These are phyloP conservation scores for Tanacetum coccineum DNA, from an alignment of 129 eudicot species.

Conservation along the genomic window DNA sequence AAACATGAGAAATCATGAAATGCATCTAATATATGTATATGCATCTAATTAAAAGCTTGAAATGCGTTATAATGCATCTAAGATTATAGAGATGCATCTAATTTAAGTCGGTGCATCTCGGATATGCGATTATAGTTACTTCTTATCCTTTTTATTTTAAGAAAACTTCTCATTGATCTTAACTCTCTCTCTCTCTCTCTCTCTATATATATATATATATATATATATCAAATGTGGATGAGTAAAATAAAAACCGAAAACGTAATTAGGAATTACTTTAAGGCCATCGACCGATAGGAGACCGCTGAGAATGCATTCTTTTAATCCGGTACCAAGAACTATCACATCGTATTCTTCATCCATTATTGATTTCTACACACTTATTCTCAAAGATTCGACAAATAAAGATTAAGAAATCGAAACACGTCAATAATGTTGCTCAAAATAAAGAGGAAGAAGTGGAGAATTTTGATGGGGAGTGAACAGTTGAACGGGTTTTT, in stretches of 20 bases:
- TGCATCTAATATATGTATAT: too few relatives aligned
- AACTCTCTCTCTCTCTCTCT: too few relatives aligned
- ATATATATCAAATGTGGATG: neutral
- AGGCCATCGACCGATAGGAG: conserved; percentile 83
- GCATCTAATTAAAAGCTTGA: too few relatives aligned
- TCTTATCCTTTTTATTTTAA: too few relatives aligned
- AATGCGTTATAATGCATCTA: too few relatives aligned
- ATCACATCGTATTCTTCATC: conserved; percentile 79
- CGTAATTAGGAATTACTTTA: conserved; percentile 34
- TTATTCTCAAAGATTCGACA: neutral
- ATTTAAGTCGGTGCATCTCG: too few relatives aligned
- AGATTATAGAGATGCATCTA: too few relatives aligned
- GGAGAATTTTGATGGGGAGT: conserved; percentile 23
- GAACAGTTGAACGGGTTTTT: conserved; percentile 38
- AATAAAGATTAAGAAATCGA: conserved; percentile 9
- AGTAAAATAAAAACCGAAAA: neutral
- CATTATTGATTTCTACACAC: conserved; percentile 29
- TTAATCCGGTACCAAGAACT: conserved; percentile 77
- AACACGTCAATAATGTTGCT: conserved; percentile 17
- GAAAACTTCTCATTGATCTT: too few relatives aligned
- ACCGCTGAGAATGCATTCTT: conserved; percentile 86
- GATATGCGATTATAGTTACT: too few relatives aligned
- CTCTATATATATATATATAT: too few relatives aligned
- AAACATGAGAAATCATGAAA: too few relatives aligned
- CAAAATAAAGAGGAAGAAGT: conserved; percentile 25